A percentile compares a stretch with the other conserved stretches of the same genome.
phyloP scores from a whole-genome alignment of 2,329 filamentous ascomycete genomes.

The Sclerotiophoma versabilis region DNA sequence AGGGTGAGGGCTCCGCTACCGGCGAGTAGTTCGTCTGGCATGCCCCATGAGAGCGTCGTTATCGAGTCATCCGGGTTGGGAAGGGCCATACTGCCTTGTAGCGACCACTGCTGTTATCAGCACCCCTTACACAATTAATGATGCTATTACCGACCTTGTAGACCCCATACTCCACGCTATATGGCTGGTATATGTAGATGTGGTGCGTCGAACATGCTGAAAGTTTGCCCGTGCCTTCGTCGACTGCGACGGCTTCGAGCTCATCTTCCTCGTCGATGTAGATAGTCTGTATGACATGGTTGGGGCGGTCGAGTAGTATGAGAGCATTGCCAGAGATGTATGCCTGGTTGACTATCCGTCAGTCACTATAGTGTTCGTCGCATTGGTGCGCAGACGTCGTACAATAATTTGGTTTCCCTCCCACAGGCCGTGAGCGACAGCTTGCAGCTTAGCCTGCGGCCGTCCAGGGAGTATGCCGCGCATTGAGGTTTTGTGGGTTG shows the following conservation, averaged over 20 bases:
- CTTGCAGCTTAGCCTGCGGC: constrained; percentile 79
- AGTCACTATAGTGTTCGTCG: constrained; percentile 14
- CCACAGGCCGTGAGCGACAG: constrained; percentile 77
- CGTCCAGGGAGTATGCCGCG: constrained; percentile 80
- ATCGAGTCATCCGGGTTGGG: constrained; percentile 57
- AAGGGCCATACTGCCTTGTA: constrained; percentile 65
- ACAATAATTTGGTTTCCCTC: constrained; percentile 75
- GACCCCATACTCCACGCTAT: constrained; percentile 72
- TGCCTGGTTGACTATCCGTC: constrained; percentile 58
- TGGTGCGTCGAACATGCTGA: constrained; percentile 72
- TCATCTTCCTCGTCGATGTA: constrained; percentile 77
- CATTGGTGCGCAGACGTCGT: constrained; percentile 44
- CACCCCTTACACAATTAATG: constrained; percentile 13
- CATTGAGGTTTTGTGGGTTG: constrained; percentile 57
- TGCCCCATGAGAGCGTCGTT: constrained; percentile 82
- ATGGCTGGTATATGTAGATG: constrained; percentile 80
- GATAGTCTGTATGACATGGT: constrained; percentile 84
- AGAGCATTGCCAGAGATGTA: constrained; percentile 92
- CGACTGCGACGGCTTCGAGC: constrained; percentile 79
- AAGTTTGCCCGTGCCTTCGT: constrained; percentile 85
- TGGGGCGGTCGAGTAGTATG: constrained; percentile 77
- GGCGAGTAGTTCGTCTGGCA: constrained; percentile 81
- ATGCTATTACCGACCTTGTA: constrained; percentile 67
- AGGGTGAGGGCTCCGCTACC: constrained; percentile 75
- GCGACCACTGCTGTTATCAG: constrained; percentile 60